Conservation (phyloP, 768 basidiomycete species). For the Suillus luteus region DNA sequence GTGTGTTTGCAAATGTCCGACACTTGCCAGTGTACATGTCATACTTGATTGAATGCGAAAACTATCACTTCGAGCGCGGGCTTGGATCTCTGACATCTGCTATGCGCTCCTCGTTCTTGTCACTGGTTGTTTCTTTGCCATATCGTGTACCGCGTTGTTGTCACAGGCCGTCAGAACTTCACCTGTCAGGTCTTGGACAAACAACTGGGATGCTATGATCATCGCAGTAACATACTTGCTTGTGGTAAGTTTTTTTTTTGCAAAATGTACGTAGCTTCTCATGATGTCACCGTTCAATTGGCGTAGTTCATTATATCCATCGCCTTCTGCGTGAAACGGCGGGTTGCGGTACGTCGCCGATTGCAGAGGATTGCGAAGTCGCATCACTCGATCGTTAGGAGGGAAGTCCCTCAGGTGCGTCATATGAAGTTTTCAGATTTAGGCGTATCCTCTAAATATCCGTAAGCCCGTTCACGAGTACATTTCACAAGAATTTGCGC, state of each 20-base stretch:
- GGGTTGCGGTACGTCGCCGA: constrained; percentile 63
- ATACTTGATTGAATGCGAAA: constrained; percentile 21
- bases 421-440: background rate
- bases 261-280: background rate
- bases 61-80: constrained; percentile 41
- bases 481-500: constrained; percentile 74
- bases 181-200: constrained; percentile 50
- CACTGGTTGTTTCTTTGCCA: constrained; percentile 53
- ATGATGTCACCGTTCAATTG: background rate
- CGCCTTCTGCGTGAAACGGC: constrained; percentile 65
- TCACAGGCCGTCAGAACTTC: constrained; percentile 74
- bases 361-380: constrained; percentile 69
- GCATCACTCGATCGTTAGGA: constrained; percentile 50
- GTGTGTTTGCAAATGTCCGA: too few relatives aligned
- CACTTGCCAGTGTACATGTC: background rate
- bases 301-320: constrained; percentile 59
- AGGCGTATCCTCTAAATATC: constrained; percentile 6
- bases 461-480: constrained; percentile 64
- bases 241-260: constrained; percentile 48
- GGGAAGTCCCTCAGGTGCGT: constrained; percentile 62
- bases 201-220: constrained; percentile 68
- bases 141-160: constrained; percentile 66
- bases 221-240: constrained; percentile 72
- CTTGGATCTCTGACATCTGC: constrained; percentile 54
- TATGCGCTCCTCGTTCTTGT: constrained; percentile 56